Conservation (phyloP, 768 basidiomycete genomes). For the Boletus huronensis region DNA sequence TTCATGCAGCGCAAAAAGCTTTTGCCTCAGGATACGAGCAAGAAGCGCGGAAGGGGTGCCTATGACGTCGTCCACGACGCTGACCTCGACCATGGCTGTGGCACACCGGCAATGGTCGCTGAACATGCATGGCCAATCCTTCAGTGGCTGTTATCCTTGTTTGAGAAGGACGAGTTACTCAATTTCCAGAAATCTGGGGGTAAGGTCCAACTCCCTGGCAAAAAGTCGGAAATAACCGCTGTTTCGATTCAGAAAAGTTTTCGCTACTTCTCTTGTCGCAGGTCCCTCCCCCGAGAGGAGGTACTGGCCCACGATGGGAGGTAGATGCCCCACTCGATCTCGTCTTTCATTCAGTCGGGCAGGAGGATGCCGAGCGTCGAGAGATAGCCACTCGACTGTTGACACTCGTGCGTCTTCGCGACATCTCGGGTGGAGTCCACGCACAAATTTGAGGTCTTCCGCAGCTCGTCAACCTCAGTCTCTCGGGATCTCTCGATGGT, state of each 20-base stretch:
- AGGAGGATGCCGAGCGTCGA: constrained; percentile 31
- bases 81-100: constrained; percentile 18
- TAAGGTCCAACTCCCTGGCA: constrained; percentile 4
- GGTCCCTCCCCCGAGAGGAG: constrained; percentile 52
- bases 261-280: constrained; percentile 57
- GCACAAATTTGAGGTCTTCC: background rate
- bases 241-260: constrained; percentile 33
- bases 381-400: constrained; percentile 35
- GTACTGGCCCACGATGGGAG: constrained; percentile 52
- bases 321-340: constrained; percentile 49
- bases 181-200: constrained; percentile 32
- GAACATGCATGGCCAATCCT: constrained; percentile 68
- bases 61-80: constrained; percentile 28
- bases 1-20: constrained; percentile 41
- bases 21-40: constrained; percentile 14
- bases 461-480: constrained; percentile 42
- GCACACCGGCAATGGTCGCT: constrained; percentile 41
- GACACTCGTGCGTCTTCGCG: constrained; percentile 26
- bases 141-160: constrained; percentile 64
- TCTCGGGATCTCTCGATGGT: constrained; percentile 37
- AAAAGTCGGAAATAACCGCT: constrained; percentile 7
- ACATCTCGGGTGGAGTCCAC: background rate
- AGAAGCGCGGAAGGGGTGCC: constrained; percentile 33
- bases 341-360: constrained; percentile 35
- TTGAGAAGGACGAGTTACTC: constrained; percentile 61